Base-by-base conservation (phyloP, 495 filamentous ascomycete species). In the Neurospora intermedia region DNA sequence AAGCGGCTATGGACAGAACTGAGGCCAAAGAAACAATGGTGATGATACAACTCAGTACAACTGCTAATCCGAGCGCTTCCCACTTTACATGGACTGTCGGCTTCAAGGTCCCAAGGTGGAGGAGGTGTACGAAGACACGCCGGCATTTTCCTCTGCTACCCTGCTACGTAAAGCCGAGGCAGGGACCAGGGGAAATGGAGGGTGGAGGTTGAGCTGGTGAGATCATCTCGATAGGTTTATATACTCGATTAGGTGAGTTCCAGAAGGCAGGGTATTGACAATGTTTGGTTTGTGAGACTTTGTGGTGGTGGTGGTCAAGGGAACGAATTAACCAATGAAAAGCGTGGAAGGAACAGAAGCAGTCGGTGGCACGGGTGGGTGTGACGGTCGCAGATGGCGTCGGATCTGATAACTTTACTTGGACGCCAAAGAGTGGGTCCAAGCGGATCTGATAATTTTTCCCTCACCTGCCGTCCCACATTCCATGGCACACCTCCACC, bases 331-430 rank as follows among this genome's bases (percentile, higher is more conserved):
- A 27, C 27, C 27, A 27, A 27, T 27, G 27, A 27, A 27, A 27
- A 27, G 27, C 27, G 27, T 27, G 27, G 27, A 27, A 27, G 27
- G 27, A 27, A 27, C 27, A 27, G 27, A 27, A 27, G 27, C 27
- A 27, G 27, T n/a, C n/a, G n/a, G n/a, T n/a, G n/a, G n/a, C n/a
- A n/a, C n/a, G n/a, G n/a, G n/a, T n/a, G n/a, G n/a, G n/a, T 62
- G 54, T 16, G 54, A 62, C 54, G 71, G 48, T 35, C 71, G 43
- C 70, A 75, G 75, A 75, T 76, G 75, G 75, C 74, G 73, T 77
- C 83, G 83, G 84, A 85, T 85, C 84, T 77, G 84, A 85, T 85
- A 85, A 85, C 83, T 82, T 82, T 84, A 81, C 76, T 79, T 73
- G 78, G 78, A 80, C 78, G 75, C 72, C 71, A 71, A 62, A 59